Evolutionary conservation across 2,329 filamentous ascomycete species (phyloP), one percentile per base, ranked within the genome.

Genomic region (Chalaropsis thielavioides): DNA sequence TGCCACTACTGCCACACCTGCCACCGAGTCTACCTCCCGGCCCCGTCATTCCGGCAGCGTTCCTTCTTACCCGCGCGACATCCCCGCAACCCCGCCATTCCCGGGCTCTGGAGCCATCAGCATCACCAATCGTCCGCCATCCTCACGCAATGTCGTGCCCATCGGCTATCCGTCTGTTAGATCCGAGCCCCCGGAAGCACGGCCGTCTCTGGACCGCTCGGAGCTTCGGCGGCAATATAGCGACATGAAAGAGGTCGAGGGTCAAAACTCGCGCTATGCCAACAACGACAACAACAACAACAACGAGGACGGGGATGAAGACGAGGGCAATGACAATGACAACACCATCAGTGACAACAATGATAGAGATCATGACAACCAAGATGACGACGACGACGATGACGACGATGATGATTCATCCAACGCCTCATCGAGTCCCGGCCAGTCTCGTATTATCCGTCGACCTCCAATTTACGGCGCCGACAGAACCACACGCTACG

Each of bases 381-480:
- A 60, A 7, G 67, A 73, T 72, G 62, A 77, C 76, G 46, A 60
- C 15, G 79, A 77, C 68, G 80, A 73, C 35, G 76, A 78, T 19
- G 71, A 73, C 49, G 73, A 75, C 71, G 72, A 76, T 13, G 64
- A 72, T 61, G 67, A 73, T 3, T 80, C 79, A 2, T 78, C 79
- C 0, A 77, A 75, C 22, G 78, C 79, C 35, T 78, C 76, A 35
- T 83, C 80, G 0, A 78, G 77, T 68, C 80, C 80, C 0, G 81
- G 79, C 2, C 79, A 84, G 70, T 84, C 81, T 15, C 78, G 82
- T 65, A 83, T 84, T 68, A 83, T 84, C 70, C 80, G 81, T 24
- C 79, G 82, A 1, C 82, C 82, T 2, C 82, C 82, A n/a, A 43
- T 35, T 3, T 64, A 61, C 46, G 35, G 43, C 58, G 44, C 38